Percentiles rank a stretch among this genome's conserved stretches.
Evolutionary conservation across 1,139 yeast genomes (phyloP).

Genomic region (Lodderomyces oxycetoniae): DNA sequence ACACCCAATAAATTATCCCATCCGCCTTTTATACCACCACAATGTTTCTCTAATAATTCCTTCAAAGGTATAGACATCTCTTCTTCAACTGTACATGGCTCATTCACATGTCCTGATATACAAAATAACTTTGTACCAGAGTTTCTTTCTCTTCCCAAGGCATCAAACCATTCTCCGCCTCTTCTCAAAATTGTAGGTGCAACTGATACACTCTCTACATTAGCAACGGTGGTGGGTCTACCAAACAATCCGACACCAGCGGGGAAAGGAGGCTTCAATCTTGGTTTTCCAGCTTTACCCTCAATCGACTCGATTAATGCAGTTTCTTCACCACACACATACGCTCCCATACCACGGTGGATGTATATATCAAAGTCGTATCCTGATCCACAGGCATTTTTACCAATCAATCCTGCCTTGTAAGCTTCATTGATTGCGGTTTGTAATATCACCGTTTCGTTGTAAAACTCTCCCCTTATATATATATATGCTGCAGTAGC

Average conservation of each 20-base stretch:
- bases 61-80: slow-evolving; percentile 85
- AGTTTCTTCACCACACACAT: slow-evolving; percentile 88
- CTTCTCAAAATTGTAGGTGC: slow-evolving; percentile 85
- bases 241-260: slow-evolving; percentile 91
- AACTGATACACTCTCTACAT: slow-evolving; percentile 85
- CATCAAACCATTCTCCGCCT: slow-evolving; percentile 82
- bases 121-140: slow-evolving; percentile 77
- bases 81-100: slow-evolving; percentile 89
- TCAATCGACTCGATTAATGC: slow-evolving; percentile 81
- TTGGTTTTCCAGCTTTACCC: slow-evolving; percentile 90
- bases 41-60: slow-evolving; percentile 78
- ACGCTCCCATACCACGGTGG: slow-evolving; percentile 91
- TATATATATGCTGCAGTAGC: slow-evolving; percentile 89
- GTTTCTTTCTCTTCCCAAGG: slow-evolving; percentile 81
- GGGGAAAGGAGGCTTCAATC: slow-evolving; percentile 91
- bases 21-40: slow-evolving; percentile 87
- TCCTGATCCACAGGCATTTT: slow-evolving; percentile 82
- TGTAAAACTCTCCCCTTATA: slow-evolving; percentile 84
- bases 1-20: slow-evolving; percentile 87
- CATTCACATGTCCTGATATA: slow-evolving; percentile 85
- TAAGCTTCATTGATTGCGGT: slow-evolving; percentile 83
- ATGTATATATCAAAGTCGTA: slow-evolving; percentile 75
- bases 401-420: slow-evolving; percentile 72
- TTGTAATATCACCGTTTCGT: slow-evolving; percentile 69
- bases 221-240: slow-evolving; percentile 84